These are phyloP conservation scores for Aspergillus sergii DNA, from an alignment of 2,329 filamentous ascomycete genomes.

Conservation along the genomic window DNA sequence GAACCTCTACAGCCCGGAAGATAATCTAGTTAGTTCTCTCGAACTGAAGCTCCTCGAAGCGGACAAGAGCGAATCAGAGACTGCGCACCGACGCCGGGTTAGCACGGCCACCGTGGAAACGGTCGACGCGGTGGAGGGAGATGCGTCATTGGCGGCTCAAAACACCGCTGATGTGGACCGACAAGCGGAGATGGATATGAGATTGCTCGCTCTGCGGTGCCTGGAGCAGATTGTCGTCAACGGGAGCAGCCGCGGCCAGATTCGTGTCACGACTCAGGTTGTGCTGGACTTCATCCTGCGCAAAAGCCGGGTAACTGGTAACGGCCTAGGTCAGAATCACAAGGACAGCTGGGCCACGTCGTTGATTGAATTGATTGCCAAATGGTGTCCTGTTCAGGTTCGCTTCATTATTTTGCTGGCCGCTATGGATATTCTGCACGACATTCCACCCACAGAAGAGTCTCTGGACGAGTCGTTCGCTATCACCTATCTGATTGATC, in stretches of 20 bases:
- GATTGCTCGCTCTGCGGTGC: constrained; percentile 80
- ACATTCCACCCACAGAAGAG: constrained; percentile 68
- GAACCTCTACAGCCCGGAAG: constrained; percentile 70
- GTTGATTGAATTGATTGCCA: constrained; percentile 76
- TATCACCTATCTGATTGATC: constrained; percentile 76
- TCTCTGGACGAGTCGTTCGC: constrained; percentile 73
- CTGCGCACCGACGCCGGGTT: constrained; percentile 66
- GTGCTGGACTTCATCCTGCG: constrained; percentile 71
- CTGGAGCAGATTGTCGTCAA: constrained; percentile 82
- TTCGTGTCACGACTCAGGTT: constrained; percentile 73
- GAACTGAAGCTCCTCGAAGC: constrained; percentile 67
- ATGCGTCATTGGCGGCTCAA: constrained; percentile 67
- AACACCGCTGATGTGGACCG: constrained; percentile 86
- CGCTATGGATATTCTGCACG: constrained; percentile 73
- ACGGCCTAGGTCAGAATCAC: constrained; percentile 44
- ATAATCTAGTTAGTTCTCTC: constrained; percentile 69
- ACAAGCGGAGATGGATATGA: constrained; percentile 85
- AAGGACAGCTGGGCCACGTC: constrained; percentile 77
- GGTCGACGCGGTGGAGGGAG: constrained; percentile 68
- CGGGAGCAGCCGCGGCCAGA: constrained; percentile 75
- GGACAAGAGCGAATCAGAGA: constrained; percentile 69
- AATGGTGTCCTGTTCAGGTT: constrained; percentile 92
- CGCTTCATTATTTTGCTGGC: constrained; percentile 88
- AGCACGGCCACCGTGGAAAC: constrained; percentile 80
- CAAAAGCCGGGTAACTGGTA: constrained; percentile 58